These are phyloP conservation scores for Phytopythium aichiense DNA, from an alignment of 352 stramenopile species.

Conservation along the genomic window DNA sequence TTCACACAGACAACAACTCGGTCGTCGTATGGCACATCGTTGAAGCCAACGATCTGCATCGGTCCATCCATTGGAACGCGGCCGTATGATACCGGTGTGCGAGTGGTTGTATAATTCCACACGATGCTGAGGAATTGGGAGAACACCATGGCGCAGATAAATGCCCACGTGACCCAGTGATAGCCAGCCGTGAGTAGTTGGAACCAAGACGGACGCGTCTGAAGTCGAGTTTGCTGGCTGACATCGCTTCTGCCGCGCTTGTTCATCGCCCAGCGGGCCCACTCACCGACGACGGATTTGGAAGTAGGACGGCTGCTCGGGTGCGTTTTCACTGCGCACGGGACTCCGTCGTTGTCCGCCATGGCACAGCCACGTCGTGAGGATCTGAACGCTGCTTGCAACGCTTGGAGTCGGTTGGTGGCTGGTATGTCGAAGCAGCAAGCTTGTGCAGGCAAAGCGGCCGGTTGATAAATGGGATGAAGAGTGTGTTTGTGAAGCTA, in stretches of 20 bases:
- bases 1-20: constrained; percentile 12
- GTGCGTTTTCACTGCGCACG: background rate
- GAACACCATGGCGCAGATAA: constrained; percentile 9
- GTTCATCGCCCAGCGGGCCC: background rate
- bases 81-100: background rate
- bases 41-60: constrained; percentile 10
- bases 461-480: background rate
- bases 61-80: constrained; percentile 5
- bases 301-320: background rate
- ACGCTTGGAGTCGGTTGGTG: background rate
- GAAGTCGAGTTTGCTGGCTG: background rate
- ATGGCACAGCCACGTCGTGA: background rate
- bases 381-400: background rate
- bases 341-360: background rate
- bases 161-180: constrained; percentile 9
- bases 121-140: constrained; percentile 10
- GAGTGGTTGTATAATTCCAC: constrained; percentile 5
- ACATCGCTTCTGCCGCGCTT: background rate
- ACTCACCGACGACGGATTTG: background rate
- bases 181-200: constrained; percentile 5
- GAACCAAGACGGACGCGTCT: constrained; percentile 2
- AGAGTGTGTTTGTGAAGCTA: background rate
- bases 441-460: background rate
- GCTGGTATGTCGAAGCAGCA: background rate
- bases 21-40: constrained; percentile 7